Conservation (phyloP, 1,284 basidiomycete species). For the Filobasidium uniguttulatum region DNA sequence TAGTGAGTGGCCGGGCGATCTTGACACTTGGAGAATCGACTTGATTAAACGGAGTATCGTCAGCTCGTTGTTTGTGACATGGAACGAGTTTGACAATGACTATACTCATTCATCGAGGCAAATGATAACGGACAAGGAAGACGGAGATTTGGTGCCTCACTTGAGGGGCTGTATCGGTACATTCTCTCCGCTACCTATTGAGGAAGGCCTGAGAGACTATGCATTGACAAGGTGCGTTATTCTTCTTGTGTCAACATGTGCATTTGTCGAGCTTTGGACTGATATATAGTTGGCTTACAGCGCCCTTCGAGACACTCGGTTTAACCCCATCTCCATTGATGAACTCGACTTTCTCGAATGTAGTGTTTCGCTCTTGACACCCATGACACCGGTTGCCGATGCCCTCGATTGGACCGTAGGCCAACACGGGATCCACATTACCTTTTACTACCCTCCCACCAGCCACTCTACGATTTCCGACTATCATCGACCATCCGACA, state of each 20-base stretch:
- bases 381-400: constrained; percentile 71
- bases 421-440: constrained; percentile 80
- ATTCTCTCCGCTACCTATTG: constrained; percentile 65
- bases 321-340: constrained; percentile 43
- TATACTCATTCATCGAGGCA: not conserved
- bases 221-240: constrained; percentile 56
- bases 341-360: constrained; percentile 38
- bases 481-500: no score
- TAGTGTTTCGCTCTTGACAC: constrained; percentile 80
- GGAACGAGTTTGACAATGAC: constrained; percentile 48
- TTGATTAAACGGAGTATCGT: not conserved
- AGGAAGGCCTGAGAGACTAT: constrained; percentile 71
- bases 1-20: not conserved
- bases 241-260: not conserved
- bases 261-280: not conserved
- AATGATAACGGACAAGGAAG: not conserved
- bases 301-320: constrained; percentile 18
- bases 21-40: not conserved
- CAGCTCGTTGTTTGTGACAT: constrained; percentile 92
- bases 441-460: constrained; percentile 57
- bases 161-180: constrained; percentile 92
- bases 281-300: not conserved
- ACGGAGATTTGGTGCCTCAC: constrained; percentile 38
- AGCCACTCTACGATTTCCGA: no score
- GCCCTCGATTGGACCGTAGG: constrained; percentile 90